Conservation (phyloP, 2,329 filamentous ascomycete genomes). For the Aureobasidium sp. region DNA sequence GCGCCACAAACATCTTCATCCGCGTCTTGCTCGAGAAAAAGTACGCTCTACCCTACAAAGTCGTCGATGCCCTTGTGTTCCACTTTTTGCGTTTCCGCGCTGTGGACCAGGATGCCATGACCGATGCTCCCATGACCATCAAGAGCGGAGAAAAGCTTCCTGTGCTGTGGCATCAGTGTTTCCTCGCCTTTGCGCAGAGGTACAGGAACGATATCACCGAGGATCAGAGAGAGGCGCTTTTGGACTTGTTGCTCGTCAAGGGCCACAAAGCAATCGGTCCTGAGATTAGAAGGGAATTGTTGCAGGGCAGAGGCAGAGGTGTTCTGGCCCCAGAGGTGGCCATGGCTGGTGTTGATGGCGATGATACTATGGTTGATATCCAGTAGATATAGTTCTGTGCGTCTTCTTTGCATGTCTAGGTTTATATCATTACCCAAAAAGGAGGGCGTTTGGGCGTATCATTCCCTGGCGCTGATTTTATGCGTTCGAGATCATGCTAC, state of each 20-base stretch:
- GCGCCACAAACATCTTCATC: conserved; percentile 92
- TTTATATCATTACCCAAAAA: neutral
- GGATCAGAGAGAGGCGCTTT: conserved; percentile 81
- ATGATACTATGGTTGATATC: conserved; percentile 77
- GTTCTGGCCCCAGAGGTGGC: conserved; percentile 56
- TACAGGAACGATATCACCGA: conserved; percentile 96
- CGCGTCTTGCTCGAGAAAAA: conserved; percentile 91
- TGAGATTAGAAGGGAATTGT: conserved; percentile 79
- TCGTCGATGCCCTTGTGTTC: conserved; percentile 90
- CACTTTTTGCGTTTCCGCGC: conserved; percentile 88
- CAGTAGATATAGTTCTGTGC: conserved; percentile 15
- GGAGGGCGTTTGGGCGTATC: neutral
- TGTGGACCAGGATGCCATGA: conserved; percentile 48
- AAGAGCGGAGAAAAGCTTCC: conserved; percentile 55
- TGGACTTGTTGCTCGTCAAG: conserved; percentile 77
- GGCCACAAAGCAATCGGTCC: conserved; percentile 86
- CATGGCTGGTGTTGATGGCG: conserved; percentile 50
- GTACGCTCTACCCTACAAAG: conserved; percentile 90
- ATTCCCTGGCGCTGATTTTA: neutral
- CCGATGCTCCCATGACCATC: conserved; percentile 31
- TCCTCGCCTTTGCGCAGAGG: conserved; percentile 85
- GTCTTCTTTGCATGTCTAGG: neutral
- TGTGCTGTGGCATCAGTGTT: conserved; percentile 91
- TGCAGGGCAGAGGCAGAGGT: conserved; percentile 81
- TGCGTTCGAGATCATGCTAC: neutral